Evolutionary conservation across 2,329 filamentous ascomycete species (phyloP), one percentile per base, ranked within the genome.

Genomic region (Aspergillus sp.): DNA sequence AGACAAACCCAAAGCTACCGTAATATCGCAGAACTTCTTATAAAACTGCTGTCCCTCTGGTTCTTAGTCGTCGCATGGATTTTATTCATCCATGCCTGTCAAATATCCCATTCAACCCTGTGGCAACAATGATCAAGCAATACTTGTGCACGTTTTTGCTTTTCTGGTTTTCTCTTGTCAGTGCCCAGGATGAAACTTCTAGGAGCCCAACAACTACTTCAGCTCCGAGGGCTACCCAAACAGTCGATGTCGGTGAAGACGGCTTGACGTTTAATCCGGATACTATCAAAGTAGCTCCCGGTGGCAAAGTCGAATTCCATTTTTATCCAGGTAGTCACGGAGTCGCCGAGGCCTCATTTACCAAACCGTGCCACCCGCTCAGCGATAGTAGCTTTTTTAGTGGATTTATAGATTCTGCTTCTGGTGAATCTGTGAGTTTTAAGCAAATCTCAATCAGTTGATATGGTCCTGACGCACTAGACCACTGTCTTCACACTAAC

Each of bases 401-500:
- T 31, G 75, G 75, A 38, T 76, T 73, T 61, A n/a, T 49, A 27
- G 32, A 42, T 10, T 28, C 27, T 4, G 31, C 44, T 7, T 33
- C 13, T 26, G 38, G 38, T 10, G 43, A 40, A 37, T 40, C 43
- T 27, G 46, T 50, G 31, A 36, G 29, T 34, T 34, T 35, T 13
- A 10, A 43, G 30, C 26, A 27, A 6, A 6, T 8, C 26, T 8
- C 12, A 33, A 33, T 37, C n/a, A 33, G 12, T 12, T 27, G 27
- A 10, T 37, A 12, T 33, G 29, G 39, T 4, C 11, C 27, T 13
- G 26, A 40, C 30, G 40, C 30, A 5, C 27, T 31, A 29, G 28
- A 54, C 47, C 79, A 19, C 85, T 27, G 83, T 83, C 42, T 93
- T 83, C 68, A 88, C 83, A 46, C 72, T 91, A 58, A 76, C 75